phyloP scores from a whole-genome alignment of 441 rosid species.

The Melastoma candidum region DNA sequence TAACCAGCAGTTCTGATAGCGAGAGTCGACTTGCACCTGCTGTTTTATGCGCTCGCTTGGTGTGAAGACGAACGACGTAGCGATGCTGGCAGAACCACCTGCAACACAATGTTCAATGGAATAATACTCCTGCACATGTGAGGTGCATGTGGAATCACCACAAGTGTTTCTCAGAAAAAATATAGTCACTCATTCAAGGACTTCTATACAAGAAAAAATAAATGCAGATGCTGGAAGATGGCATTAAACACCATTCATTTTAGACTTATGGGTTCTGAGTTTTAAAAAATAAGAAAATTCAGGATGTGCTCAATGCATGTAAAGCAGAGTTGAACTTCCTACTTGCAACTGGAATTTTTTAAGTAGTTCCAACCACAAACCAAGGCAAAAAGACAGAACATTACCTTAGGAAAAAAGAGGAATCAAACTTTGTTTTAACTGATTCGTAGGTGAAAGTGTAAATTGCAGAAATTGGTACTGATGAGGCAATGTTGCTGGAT shows the following conservation, averaged over 20 bases:
- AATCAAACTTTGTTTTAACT: conserved; percentile 59
- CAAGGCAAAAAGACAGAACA: conserved; percentile 1
- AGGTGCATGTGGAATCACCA: neutral
- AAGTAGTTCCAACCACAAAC: neutral
- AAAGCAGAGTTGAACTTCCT: neutral
- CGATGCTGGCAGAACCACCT: conserved; percentile 87
- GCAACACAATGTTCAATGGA: conserved; percentile 79
- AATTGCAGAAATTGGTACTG: conserved; percentile 88
- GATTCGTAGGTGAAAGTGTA: conserved; percentile 83
- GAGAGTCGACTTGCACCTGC: conserved; percentile 93
- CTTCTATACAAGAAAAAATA: neutral
- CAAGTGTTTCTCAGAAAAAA: neutral
- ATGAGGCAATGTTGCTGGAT: conserved; percentile 65
- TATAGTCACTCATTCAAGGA: neutral
- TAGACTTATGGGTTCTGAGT: too few species aligned
- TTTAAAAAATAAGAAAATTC: too few species aligned
- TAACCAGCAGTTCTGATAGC: conserved; percentile 77
- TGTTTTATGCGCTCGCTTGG: conserved; percentile 92
- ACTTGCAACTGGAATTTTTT: neutral
- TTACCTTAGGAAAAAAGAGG: conserved; percentile 68
- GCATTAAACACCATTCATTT: too few species aligned
- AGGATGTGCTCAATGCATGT: too few species aligned
- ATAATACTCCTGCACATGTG: conserved; percentile 49
- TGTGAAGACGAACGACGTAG: conserved; percentile 83
- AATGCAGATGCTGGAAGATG: too few species aligned